A percentile compares a stretch with the other conserved stretches of the same genome.
phyloP scores from a whole-genome alignment of 2,329 filamentous ascomycete species.

The Cladobotryum mycophilum region DNA sequence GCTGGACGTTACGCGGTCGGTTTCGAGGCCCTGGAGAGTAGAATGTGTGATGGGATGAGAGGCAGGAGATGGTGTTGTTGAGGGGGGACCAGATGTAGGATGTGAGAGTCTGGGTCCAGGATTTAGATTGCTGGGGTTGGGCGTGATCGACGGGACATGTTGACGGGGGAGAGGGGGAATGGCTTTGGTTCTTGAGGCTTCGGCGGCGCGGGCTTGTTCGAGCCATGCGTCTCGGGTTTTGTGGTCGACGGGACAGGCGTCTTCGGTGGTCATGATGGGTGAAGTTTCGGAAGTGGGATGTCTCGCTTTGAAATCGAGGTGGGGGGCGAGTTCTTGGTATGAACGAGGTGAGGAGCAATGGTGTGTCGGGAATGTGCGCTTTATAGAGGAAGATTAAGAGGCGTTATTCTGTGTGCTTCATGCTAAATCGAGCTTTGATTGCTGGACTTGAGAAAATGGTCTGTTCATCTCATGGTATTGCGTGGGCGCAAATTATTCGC shows the following conservation, averaged over 20 bases:
- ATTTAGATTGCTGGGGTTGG: slow-evolving; percentile 19
- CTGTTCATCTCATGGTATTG: neutral
- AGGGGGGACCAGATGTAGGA: slow-evolving; percentile 36
- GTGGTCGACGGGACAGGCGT: slow-evolving; percentile 80
- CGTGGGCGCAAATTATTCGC: neutral
- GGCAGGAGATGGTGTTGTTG: slow-evolving; percentile 18
- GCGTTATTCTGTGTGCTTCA: neutral
- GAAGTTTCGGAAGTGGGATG: no score
- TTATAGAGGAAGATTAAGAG: no score
- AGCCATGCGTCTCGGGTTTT: slow-evolving; percentile 86
- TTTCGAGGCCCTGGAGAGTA: slow-evolving; percentile 43
- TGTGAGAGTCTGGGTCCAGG: slow-evolving; percentile 39
- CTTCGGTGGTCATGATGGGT: slow-evolving; percentile 20
- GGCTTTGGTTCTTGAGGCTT: slow-evolving; percentile 28
- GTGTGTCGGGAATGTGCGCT: neutral
- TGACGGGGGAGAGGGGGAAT: slow-evolving; percentile 11
- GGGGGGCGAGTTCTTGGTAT: neutral
- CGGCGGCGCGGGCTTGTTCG: slow-evolving; percentile 54
- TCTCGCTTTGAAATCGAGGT: no score
- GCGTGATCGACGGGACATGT: slow-evolving; percentile 30
- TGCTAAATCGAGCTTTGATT: neutral
- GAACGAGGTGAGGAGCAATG: neutral
- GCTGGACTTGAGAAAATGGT: neutral
- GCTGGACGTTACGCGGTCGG: slow-evolving; percentile 67
- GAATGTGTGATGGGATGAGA: slow-evolving; percentile 7